phyloP scores from a whole-genome alignment of 305 asterid species.

The Lippia alba region DNA sequence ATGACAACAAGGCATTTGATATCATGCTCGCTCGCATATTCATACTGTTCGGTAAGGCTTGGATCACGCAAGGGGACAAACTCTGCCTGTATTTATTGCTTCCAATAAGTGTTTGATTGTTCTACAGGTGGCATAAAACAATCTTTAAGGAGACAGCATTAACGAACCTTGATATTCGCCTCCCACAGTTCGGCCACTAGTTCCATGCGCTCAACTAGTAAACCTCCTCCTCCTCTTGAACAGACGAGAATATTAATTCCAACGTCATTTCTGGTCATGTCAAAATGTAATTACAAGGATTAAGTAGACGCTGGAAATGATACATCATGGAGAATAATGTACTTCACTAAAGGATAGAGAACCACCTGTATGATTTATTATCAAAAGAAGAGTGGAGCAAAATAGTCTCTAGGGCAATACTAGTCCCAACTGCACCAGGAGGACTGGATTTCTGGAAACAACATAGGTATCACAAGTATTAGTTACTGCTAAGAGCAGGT shows the following conservation, averaged over 20 bases:
- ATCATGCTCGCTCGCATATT: slow-evolving; percentile 93
- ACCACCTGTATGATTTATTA: slow-evolving; percentile 59
- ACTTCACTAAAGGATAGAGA: slow-evolving; percentile 28
- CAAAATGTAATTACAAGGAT: slow-evolving; percentile 26
- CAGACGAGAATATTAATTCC: slow-evolving; percentile 78
- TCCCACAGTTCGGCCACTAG: slow-evolving; percentile 95
- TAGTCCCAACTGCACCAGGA: slow-evolving; percentile 93
- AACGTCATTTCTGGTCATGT: slow-evolving; percentile 58
- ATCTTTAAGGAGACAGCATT: slow-evolving; percentile 24
- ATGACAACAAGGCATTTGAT: slow-evolving; percentile 93
- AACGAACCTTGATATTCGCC: slow-evolving; percentile 76
- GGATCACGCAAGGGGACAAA: slow-evolving; percentile 87
- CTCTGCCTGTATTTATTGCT: slow-evolving; percentile 70
- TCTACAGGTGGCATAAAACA: slow-evolving; percentile 15
- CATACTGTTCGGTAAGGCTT: slow-evolving; percentile 94
- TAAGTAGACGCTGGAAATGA: slow-evolving; percentile 28
- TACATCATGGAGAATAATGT: slow-evolving; percentile 19
- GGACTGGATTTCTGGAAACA: slow-evolving; percentile 77
- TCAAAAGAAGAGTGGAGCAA: slow-evolving; percentile 69
- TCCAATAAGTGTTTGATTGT: slow-evolving; percentile 35
- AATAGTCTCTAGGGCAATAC: slow-evolving; percentile 93
- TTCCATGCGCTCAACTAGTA: slow-evolving; percentile 92
- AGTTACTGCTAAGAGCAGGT: slow-evolving; percentile 20
- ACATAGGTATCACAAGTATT: slow-evolving; percentile 35
- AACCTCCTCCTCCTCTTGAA: slow-evolving; percentile 98